Evolutionary conservation across 208 protist species (phyloP), one percentile per base, ranked within the genome.

Genomic region (Phytomonas sp.): DNA sequence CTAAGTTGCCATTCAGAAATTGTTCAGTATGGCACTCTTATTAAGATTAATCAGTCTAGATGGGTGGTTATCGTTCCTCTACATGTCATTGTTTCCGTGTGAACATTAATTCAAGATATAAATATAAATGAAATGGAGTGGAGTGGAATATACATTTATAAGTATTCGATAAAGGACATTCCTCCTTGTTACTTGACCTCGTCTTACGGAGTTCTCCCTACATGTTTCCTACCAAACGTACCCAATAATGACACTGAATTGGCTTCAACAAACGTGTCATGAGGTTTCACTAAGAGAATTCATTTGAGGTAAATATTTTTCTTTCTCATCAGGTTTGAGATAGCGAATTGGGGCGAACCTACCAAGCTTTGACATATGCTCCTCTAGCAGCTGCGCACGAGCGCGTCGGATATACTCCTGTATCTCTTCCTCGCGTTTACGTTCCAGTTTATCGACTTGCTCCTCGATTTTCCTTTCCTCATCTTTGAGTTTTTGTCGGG

Each of bases 371-470:
- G 83, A 80, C 36, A 95, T 60, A 70, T 95, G 87, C 65, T 95
- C 80, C 59, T 70, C 79, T 67, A 95, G 72, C 16, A 95, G 71
- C 74, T 89, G 75, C 32, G 77, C 87, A 10, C 89, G 84, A 12
- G 89, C 89, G 36, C 89, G 84, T 60, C 86, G 83, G 70, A 95
- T 91, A 76, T 93, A 95, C 68, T 86, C 87, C 60, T 86, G 82
- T 19, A 93, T 73, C 74, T 96, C 78, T 60, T 88, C 81, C 64
- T 91, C 86, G 12, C 73, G 65, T 31, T 78, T 77, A 42, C 63
- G 65, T 32, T 89, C 85, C 45, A 82, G 68, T 63, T 82, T 83
- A 11, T 88, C 83, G 10, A 90, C 83, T 62, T 89, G 66, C 40
- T 75, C 75, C 52, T 82, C 84, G 19, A 84, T 74, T 40, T 79